Evolutionary conservation across 2,329 filamentous ascomycete species (phyloP).

Genomic region (Triangularia setosa): DNA sequence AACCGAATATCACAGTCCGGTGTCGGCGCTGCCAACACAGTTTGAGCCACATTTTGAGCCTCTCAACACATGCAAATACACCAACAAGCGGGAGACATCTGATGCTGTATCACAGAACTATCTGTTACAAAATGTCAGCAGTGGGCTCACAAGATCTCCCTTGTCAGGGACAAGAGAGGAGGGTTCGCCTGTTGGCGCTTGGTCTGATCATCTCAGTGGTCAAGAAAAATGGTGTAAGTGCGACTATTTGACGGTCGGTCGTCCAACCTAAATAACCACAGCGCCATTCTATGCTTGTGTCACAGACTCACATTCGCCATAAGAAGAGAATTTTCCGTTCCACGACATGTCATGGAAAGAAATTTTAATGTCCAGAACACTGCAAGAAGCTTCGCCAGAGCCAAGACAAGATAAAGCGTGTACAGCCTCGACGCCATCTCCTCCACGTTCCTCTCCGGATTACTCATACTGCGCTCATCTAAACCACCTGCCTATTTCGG

Average conservation of each 20-base stretch:
- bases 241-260: neutral
- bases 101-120: neutral
- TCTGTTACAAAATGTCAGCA: neutral
- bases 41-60: no score
- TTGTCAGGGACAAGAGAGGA: neutral
- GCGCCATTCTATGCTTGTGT: neutral
- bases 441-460: neutral
- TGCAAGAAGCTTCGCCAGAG: no score
- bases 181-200: neutral
- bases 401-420: neutral
- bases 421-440: neutral
- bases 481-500: neutral
- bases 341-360: neutral
- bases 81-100: neutral
- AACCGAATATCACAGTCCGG: neutral
- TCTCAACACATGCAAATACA: neutral
- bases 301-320: neutral
- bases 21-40: neutral
- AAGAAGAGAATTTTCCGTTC: neutral
- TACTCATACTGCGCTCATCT: neutral
- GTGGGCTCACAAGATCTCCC: neutral
- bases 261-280: neutral
- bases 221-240: neutral
- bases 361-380: neutral
- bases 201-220: neutral